phyloP scores from a whole-genome alignment of 768 basidiomycete species.

The Pleurotus platypus region DNA sequence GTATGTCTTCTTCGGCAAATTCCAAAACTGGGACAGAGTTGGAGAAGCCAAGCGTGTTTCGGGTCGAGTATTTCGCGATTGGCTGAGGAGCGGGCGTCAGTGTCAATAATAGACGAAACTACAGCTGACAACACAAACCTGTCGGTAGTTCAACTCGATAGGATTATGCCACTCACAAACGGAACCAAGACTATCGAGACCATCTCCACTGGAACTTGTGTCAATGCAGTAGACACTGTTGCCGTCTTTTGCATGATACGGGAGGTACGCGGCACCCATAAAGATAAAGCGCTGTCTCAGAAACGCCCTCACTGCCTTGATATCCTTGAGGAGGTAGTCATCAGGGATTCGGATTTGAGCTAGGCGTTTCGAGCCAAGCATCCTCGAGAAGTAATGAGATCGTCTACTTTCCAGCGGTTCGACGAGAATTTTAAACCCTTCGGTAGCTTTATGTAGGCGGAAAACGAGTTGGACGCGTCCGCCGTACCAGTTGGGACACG shows the following conservation, averaged over 20 bases:
- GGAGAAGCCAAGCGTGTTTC: conserved; percentile 64
- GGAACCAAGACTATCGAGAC: conserved; percentile 31
- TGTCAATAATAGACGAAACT: neutral
- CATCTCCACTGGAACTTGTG: conserved; percentile 38
- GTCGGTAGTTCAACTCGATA: conserved; percentile 41
- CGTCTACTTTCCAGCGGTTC: conserved; percentile 54
- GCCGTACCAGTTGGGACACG: conserved; percentile 59
- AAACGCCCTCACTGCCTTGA: conserved; percentile 26
- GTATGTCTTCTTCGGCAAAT: conserved; percentile 47
- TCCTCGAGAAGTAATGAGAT: conserved; percentile 65
- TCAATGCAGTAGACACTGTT: conserved; percentile 59
- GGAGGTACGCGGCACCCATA: conserved; percentile 60
- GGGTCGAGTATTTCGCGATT: conserved; percentile 61
- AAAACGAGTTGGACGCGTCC: conserved; percentile 63
- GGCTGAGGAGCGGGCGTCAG: conserved; percentile 35
- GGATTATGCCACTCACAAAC: conserved; percentile 71
- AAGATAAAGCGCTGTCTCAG: conserved; percentile 53
- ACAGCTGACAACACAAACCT: conserved; percentile 40
- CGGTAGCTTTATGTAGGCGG: conserved; percentile 28
- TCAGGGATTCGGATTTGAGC: conserved; percentile 51
- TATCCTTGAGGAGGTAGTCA: conserved; percentile 33
- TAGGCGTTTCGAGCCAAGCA: conserved; percentile 60
- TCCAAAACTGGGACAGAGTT: conserved; percentile 59
- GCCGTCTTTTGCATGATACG: conserved; percentile 61
- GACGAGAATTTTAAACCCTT: conserved; percentile 37